Percentiles rank a stretch among this genome's conserved stretches.
Conservation (phyloP, 257 asterid genomes). For the Parsonsia alboflavescens region DNA sequence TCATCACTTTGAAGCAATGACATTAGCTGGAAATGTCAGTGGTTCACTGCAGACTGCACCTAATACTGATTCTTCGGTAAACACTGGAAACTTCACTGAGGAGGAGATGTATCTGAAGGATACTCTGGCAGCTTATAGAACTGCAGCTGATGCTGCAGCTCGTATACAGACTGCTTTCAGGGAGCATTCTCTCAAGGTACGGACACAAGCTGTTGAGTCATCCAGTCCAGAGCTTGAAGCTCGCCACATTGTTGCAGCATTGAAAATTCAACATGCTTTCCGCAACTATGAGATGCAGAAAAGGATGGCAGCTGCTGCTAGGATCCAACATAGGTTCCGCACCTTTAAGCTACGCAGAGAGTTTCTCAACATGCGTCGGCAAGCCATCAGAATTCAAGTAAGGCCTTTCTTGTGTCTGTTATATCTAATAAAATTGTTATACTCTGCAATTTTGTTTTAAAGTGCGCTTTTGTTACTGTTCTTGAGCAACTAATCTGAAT, state of each 20-base stretch:
- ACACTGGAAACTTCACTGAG: conserved; percentile 47
- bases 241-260: conserved; percentile 77
- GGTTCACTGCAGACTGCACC: conserved; percentile 59
- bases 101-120: conserved; percentile 76
- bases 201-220: conserved; percentile 39
- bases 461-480: not conserved
- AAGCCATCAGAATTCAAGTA: conserved; percentile 83
- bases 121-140: conserved; percentile 81
- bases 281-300: conserved; percentile 63
- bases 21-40: conserved; percentile 88
- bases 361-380: conserved; percentile 79
- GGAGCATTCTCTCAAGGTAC: conserved; percentile 62
- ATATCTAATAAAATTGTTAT: not conserved
- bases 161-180: conserved; percentile 94
- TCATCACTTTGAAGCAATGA: conserved; percentile 82
- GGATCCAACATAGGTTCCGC: conserved; percentile 80
- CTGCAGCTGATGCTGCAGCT: conserved; percentile 98
- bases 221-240: conserved; percentile 81
- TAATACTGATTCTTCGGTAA: conserved; percentile 29
- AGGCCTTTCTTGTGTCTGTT: conserved; percentile 16
- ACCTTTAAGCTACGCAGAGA: conserved; percentile 85
- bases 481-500: not conserved
- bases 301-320: conserved; percentile 77
- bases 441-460: no score
- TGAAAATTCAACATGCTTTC: conserved; percentile 97